Percentiles rank a stretch among this genome's conserved stretches.
These are phyloP conservation scores for Apiospora sp. DNA, from an alignment of 2,329 filamentous ascomycete genomes.

Conservation along the genomic window DNA sequence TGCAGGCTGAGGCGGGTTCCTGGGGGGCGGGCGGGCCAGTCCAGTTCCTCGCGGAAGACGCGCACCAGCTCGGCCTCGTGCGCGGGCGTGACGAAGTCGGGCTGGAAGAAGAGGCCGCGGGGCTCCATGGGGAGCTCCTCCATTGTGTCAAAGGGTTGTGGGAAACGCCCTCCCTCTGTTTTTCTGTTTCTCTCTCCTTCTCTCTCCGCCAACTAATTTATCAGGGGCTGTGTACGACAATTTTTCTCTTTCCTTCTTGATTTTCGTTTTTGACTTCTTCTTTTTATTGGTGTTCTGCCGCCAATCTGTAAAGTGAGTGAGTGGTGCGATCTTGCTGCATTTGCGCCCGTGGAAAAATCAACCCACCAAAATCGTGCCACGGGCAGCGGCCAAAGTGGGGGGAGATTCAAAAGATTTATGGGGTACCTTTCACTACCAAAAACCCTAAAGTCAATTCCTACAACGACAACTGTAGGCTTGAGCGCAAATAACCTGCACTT, in stretches of 20 bases:
- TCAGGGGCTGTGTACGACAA: too few relatives aligned
- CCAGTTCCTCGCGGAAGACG: slow-evolving; percentile 53
- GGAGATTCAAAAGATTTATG: neutral
- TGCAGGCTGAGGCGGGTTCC: slow-evolving; percentile 59
- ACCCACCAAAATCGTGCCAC: neutral
- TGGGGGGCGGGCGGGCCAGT: slow-evolving; percentile 52
- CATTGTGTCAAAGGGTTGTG: slow-evolving; percentile 29
- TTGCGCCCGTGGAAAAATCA: neutral
- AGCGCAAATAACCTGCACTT: too few relatives aligned
- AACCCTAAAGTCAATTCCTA: neutral
- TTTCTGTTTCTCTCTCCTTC: neutral
- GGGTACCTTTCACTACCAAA: neutral
- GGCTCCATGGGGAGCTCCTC: slow-evolving; percentile 41
- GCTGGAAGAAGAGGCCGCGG: slow-evolving; percentile 51
- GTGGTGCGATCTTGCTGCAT: neutral
- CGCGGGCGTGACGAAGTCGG: slow-evolving; percentile 54
- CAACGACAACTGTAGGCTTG: neutral
- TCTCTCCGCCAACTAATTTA: neutral
- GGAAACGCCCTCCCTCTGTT: slow-evolving; percentile 1
- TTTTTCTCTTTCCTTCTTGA: too few relatives aligned
- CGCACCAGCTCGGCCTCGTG: slow-evolving; percentile 54
- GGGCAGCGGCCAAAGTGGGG: neutral
- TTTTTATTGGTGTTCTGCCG: neutral
- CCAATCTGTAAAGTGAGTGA: neutral
- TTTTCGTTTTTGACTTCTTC: too few relatives aligned